Base-by-base conservation (phyloP, 2,329 filamentous ascomycete genomes). In the Talaromyces sp. region DNA sequence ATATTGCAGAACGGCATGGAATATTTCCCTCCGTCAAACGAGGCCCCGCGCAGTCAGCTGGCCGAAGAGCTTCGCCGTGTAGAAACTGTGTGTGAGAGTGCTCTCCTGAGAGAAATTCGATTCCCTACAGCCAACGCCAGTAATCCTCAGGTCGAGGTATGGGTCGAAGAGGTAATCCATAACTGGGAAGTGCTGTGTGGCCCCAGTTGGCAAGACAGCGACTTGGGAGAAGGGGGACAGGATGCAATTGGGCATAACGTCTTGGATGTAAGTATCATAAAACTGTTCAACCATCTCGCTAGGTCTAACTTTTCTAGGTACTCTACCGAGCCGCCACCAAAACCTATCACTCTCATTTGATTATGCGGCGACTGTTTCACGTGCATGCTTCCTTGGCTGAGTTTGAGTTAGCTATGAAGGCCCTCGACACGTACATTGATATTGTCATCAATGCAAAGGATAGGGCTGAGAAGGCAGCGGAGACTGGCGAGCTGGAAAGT, bases 341-440 rank as follows among this genome's bases (percentile, higher is more conserved):
- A 75, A 96, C 93, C 0, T 99, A 95, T 71, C 95, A 99, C 76
- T 99, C 95, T 1, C 96, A 94, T 1, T 81, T 92, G 9, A 90
- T 98, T 64, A 79, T 99, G 33, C 85, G 94, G 62, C 86, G 93
- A 69, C 82, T 99, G 0, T 98, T 98, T 72, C 89, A 87, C 10
- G 89, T 96, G 1, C 95, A 99, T 73, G 82, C 94, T 18, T 86
- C 92, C 2, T 82, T 97, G 18, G 92, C 92, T 8, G 94, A 99
- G 68, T 98, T 97, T 67, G 91, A 96, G 61, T 80, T 98, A 56
- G 93, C 93, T 1, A 88, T 96, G 73, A 92, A 92, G 71, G 91
- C 95, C 0, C 91, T 97, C 65, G 90, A 96, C 73, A 93, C 93
- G 0, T 99, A 98, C 74, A 81, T 96, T 42, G 91, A 96, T 60